Base-by-base conservation (phyloP, 2,329 filamentous ascomycete species). In the Atkinsonella hypoxylon region DNA sequence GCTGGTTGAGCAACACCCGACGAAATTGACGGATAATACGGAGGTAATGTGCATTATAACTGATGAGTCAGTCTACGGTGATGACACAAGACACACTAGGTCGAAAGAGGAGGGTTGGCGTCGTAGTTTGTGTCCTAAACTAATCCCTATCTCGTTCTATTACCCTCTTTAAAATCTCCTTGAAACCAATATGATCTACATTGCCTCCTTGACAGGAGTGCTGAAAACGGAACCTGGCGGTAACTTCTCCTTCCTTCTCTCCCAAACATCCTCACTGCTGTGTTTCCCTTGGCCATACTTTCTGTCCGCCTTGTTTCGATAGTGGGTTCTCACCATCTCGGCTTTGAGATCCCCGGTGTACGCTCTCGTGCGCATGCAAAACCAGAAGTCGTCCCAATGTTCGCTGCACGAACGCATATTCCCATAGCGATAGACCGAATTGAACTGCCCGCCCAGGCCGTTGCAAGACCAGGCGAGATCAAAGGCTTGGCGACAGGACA, bases 401-500 rank as follows among this genome's bases (percentile, higher is more conserved):
- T 94, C 85, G 54, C 75, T 80, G 74, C 93, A 98, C 3, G 79
- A 76, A 43, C 84, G 80, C 61, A 95, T 72, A 41, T 75, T 71
- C 54, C 93, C 93, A 63, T 89, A 84, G 39, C 93, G 85, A 74
- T 97, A 98, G 38, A 97, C 78, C 61, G 89, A 82, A 61, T 87
- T 89, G 75, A 90, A 95, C 66, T 97, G 90, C 1, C 91, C 89
- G 49, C 89, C 90, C 9, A 95, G 75, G 0, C 85, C 89, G 64
- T 93, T 87, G 77, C 93, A 98, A 74, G 91, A 88, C 78, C 91
- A 96, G 53, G 91, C 90, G 56, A 82, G 78, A 72, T 98, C 93
- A 71, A 98, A 97, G 59, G 89, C 85, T 54, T 84, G 77, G 48
- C 87, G 85, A 74, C 93, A 97, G 62, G 85, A 90, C 84, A 97